phyloP scores from a whole-genome alignment of 371 early-diverging fungal species.

The Mortierella sp. region DNA sequence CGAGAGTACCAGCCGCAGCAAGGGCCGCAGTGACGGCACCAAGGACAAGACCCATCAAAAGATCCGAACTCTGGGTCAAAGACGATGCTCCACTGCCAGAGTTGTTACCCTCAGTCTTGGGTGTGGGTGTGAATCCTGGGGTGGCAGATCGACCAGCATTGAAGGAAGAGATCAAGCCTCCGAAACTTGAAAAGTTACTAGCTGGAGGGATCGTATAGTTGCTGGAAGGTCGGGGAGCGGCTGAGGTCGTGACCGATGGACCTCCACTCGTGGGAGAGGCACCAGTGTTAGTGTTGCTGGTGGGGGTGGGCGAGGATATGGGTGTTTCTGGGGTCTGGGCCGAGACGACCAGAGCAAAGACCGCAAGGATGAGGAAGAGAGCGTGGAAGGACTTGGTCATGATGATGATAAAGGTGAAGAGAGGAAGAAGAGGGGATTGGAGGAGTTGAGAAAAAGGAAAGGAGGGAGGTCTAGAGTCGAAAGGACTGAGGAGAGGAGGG shows the following conservation, averaged over 20 bases:
- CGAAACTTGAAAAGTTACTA: constrained; percentile 19
- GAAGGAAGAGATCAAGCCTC: constrained; percentile 16
- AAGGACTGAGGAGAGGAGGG: not conserved
- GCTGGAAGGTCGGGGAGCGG: not conserved
- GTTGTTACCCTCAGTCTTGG: not conserved
- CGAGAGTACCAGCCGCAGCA: constrained; percentile 20
- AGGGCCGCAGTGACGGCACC: constrained; percentile 4
- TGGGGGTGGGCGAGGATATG: too few relatives aligned
- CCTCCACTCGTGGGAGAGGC: constrained; percentile 1
- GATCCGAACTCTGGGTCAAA: not conserved
- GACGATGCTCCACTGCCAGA: not conserved
- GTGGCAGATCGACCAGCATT: constrained; percentile 1
- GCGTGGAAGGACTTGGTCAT: not conserved
- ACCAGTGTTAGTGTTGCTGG: not conserved
- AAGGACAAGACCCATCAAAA: constrained; percentile 18
- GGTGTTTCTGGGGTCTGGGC: not conserved
- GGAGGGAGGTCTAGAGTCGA: not conserved
- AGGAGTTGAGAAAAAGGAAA: not conserved
- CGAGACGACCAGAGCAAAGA: not conserved
- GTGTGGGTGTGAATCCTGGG: constrained; percentile 18
- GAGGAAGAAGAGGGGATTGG: not conserved
- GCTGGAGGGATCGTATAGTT: constrained; percentile 3
- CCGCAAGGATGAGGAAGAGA: not conserved
- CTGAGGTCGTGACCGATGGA: not conserved
- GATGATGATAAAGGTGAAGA: not conserved